Evolutionary conservation across 768 basidiomycete genomes (phyloP), one percentile per base, ranked within the genome.

Genomic region (Russula lepida): DNA sequence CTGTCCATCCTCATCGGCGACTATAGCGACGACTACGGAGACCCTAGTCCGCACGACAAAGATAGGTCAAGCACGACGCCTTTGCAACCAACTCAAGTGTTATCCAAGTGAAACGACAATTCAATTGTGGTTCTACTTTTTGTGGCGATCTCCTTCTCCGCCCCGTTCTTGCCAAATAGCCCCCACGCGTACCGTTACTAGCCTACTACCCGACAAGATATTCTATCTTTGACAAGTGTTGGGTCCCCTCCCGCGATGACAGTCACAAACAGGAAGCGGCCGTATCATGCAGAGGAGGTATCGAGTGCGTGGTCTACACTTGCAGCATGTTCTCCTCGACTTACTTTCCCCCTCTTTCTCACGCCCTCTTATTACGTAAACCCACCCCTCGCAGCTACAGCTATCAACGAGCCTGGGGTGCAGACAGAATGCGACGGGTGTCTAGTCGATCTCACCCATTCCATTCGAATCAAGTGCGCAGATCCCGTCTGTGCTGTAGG

Each of bases 391-490:
- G 35, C 21, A 25, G 23, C 46, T 62, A 30, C 66, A 88, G 85
- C 84, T 66, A 82, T 89, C 56, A 88, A 83, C 68, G 90, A 92
- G 66, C 89, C 90, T 17, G 91, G 89, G 61, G 77, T 88, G 37
- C 85, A 90, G 69, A 88, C 89, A 66, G 81, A 86, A 66, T 95
- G 92, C 76, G 92, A 94, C 71, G 74, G 83, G 15, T 95, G 95
- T 73, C 76, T 76, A 64, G 82, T 84, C 74, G 93, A 98, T 74
- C 81, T 98, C 66, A 98, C 97, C 3, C 93, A 98, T 71, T 91
- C 91, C n/a, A 84, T 97, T 64, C 88, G 95, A 64, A 92, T 99
- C 71, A 94, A 95, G 74, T 99, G 95, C 71, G 95, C 95, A 33
- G 89, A 91, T 72, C 80, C 83, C 6, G 77, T 74, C 43, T 93